phyloP scores from a whole-genome alignment of 805 yeast genomes.

The Candida odintsovae region DNA sequence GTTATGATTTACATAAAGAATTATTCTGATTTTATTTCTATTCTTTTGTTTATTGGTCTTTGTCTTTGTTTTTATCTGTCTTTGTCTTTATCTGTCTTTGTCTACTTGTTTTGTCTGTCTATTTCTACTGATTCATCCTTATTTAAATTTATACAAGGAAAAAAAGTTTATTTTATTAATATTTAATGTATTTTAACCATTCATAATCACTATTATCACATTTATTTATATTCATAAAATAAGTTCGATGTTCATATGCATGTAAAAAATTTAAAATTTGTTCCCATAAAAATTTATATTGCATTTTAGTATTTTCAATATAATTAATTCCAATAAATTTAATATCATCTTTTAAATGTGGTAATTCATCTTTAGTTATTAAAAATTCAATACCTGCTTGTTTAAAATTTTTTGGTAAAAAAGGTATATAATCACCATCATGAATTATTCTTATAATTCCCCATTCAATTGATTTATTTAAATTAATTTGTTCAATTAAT shows the following conservation, averaged over 20 bases:
- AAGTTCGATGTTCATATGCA: conserved; percentile 32
- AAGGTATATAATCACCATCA: conserved; percentile 52
- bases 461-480: conserved; percentile 9
- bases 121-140: too few relatives aligned
- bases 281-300: too few relatives aligned
- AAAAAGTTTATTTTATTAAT: too few relatives aligned
- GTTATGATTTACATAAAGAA: too few relatives aligned
- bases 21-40: too few relatives aligned
- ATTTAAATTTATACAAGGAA: too few relatives aligned
- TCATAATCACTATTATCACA: conserved; percentile 22
- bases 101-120: too few relatives aligned
- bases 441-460: conserved; percentile 55
- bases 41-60: too few relatives aligned
- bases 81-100: too few relatives aligned
- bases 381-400: conserved; percentile 30
- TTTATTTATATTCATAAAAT: conserved; percentile 29
- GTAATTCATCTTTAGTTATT: conserved; percentile 31
- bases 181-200: neutral
- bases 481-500: conserved; percentile 19
- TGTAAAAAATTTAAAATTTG: conserved; percentile 20
- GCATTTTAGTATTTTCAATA: neutral
- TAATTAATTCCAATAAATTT: conserved; percentile 9
- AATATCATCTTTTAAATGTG: conserved; percentile 24
- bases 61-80: too few relatives aligned
- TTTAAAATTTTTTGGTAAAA: conserved; percentile 43